Evolutionary conservation across 2,329 filamentous ascomycete species (phyloP), one percentile per base, ranked within the genome.

Genomic region (Aspergillus ustus): DNA sequence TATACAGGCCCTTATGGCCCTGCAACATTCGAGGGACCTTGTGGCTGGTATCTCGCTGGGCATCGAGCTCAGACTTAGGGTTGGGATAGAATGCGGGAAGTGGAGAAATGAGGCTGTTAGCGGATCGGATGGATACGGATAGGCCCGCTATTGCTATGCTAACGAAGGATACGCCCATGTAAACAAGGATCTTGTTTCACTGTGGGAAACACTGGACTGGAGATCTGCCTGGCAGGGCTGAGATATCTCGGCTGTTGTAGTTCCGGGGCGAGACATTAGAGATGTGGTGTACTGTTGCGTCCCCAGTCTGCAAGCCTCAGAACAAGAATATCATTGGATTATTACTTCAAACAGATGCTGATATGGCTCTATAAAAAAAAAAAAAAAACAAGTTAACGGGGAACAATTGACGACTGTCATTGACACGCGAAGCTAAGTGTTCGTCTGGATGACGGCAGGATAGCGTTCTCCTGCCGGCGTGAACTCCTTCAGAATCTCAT

Each of bases 391-490:
- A 25, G 25, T 25, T 25, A 3, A 40, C 15, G 34, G 4, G 34
- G 1, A 5, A 15, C 34, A 40, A 40, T 15, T 13, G 34, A 15
- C 6, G 34, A 15, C 11, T 15, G 15, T 4, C 6, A 13, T 40
- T 15, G 3, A 40, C 15, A 15, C 13, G 34, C 8, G 13, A 5
- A 40, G 2, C 34, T 40, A 44, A n/a, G 57, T 54, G 50, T 52
- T 49, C 15, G 43, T 40, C 20, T 46, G 57, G 40, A 59, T n/a
- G 13, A 19, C 45, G 3, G 37, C 19, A 4, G 66, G 65, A 46
- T 64, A 69, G 20, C 66, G 55, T 49, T 56, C 60, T 3, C 63
- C 66, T 11, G 60, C 57, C 5, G 55, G 31, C 1, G 59, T 57
- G 22, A 62, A 66, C 9, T 51, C 50, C n/a, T 43, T 29, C 37